Evolutionary conservation across 768 basidiomycete genomes (phyloP).

Genomic region (Hericium alpestre): DNA sequence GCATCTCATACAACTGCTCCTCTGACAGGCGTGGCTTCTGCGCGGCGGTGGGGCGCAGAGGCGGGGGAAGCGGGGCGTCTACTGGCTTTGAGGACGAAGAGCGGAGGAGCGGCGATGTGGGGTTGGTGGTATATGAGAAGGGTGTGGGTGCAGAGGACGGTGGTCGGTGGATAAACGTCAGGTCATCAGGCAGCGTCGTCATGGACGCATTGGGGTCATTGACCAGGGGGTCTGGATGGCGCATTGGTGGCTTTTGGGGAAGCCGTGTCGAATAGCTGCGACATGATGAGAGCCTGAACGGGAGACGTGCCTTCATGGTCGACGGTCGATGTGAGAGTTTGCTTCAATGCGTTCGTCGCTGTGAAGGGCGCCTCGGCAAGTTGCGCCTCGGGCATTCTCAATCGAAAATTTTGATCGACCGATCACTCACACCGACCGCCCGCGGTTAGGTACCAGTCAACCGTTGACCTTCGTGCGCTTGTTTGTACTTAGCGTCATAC

Average conservation of each 20-base stretch:
- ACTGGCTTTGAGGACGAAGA: conserved; percentile 21
- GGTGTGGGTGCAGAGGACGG: conserved; percentile 71
- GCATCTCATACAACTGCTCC: conserved; percentile 45
- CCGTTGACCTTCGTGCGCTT: too few relatives aligned
- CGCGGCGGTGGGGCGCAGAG: conserved; percentile 10
- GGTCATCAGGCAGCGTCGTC: conserved; percentile 24
- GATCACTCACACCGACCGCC: too few relatives aligned
- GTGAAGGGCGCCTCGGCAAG: too few relatives aligned
- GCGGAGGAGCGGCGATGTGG: conserved; percentile 60
- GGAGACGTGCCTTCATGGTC: conserved; percentile 3
- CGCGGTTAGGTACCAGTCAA: too few relatives aligned
- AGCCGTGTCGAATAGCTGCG: conserved; percentile 11
- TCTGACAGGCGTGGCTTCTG: conserved; percentile 35
- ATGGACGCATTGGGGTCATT: conserved; percentile 4
- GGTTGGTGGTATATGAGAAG: conserved; percentile 55
- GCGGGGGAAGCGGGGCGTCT: conserved; percentile 17
- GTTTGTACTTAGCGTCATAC: too few relatives aligned
- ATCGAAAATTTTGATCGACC: too few relatives aligned
- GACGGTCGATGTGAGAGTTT: neutral
- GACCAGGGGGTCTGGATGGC: conserved; percentile 9
- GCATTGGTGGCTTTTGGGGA: conserved; percentile 14
- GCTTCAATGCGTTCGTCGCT: too few relatives aligned
- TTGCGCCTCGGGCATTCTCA: too few relatives aligned
- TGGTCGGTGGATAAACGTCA: conserved; percentile 80
- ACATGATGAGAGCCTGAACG: neutral